These are phyloP conservation scores for Hanseniaspora lindneri DNA, from an alignment of 805 yeast genomes.

Conservation along the genomic window DNA sequence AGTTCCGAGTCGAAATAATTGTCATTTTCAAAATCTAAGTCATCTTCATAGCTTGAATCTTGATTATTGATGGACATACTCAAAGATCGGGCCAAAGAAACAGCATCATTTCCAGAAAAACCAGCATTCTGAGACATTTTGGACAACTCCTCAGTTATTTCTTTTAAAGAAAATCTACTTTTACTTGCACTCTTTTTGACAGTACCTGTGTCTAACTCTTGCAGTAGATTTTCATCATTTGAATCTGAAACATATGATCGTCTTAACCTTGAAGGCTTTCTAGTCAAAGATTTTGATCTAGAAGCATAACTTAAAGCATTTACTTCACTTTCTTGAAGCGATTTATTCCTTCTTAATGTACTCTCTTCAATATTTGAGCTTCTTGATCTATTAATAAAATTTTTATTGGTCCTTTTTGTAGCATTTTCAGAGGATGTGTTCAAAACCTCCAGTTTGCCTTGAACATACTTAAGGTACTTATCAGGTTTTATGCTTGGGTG, in stretches of 20 bases:
- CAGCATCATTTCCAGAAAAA: constrained; percentile 66
- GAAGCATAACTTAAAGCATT: not conserved
- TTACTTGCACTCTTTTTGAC: constrained; percentile 17
- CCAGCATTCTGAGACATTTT: constrained; percentile 67
- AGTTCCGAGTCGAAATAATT: constrained; percentile 14
- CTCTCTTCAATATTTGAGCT: constrained; percentile 10
- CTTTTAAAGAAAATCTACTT: constrained; percentile 53
- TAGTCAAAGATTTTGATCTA: constrained; percentile 21
- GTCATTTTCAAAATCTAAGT: constrained; percentile 13
- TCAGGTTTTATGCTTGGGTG: constrained; percentile 96
- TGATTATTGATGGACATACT: constrained; percentile 44
- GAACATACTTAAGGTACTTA: constrained; percentile 58
- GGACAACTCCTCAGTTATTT: constrained; percentile 64
- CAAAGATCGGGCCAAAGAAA: constrained; percentile 66
- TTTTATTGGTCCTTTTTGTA: constrained; percentile 21
- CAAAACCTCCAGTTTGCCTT: constrained; percentile 31
- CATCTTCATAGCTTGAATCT: constrained; percentile 6
- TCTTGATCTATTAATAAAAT: constrained; percentile 24
- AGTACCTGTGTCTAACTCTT: constrained; percentile 20
- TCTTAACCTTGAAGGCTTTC: constrained; percentile 29
- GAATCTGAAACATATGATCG: constrained; percentile 26
- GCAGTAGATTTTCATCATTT: constrained; percentile 16
- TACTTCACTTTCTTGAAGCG: not conserved
- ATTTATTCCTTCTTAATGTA: not conserved
- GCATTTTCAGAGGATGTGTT: constrained; percentile 18